Base-by-base conservation (phyloP, 129 eudicot genomes). In the Centrapalus pauciflorus region DNA sequence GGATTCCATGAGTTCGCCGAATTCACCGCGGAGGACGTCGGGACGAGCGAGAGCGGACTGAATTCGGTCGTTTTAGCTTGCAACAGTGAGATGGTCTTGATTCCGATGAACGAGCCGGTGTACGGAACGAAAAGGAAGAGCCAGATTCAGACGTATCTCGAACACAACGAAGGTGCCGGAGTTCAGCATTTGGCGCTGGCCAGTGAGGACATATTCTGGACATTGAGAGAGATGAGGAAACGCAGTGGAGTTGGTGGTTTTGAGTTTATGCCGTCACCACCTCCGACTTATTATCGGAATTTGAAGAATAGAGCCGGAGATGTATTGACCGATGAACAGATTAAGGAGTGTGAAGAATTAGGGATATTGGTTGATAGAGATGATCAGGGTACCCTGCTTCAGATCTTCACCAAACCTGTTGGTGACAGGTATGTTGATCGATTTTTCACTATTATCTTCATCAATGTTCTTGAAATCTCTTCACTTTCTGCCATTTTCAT, bases 201-300 rank as follows among this genome's bases (percentile, higher is more conserved):
- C 17, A 83, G 80, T 50, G 89, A 88, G 72, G 89, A 92, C 38
- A 69, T 94, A 30, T 94, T 94, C 32, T 41, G 83, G 78, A 89
- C 99, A 0, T 55, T 94, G 76, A 84, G 95, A 70, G 95, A 94
- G 79, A 94, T 94, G 97, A 84, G 97, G 77, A 80, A 82, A 75
- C 75, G 97, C 60, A 86, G 84, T 50, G 78, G 77, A 0, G 64
- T 94, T 2, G 99, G 99, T 5, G 99, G 99, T 6, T 94, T 94
- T 38, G 99, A 94, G 77, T 94, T 94, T 37, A 89, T 94, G 99
- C 99, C 99, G 33, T 50, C 93, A 4, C 99, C 99, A 0, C 99
- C 99, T 0, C 90, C 90, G 0, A 94, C 97, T n/a, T 94, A 89
- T 61, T 94, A 94, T 28, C 69, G 74, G 82, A 89, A 89, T 55